Percentiles rank a stretch among this genome's conserved stretches.
Conservation (phyloP, 78 protist species). For the Planoprotostelium fungivorum region DNA sequence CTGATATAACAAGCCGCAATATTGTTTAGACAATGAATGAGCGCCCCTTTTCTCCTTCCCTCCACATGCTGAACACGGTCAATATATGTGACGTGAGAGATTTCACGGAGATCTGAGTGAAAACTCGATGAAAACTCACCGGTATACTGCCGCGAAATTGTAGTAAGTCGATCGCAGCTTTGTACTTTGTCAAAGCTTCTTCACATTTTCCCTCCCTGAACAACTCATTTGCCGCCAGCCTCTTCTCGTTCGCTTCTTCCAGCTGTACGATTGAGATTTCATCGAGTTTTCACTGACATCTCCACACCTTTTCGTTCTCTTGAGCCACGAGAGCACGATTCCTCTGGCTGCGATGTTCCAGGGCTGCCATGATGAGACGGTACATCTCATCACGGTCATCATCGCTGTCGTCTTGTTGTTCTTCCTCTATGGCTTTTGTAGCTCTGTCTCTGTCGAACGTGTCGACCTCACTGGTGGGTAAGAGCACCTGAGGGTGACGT, state of each 20-base stretch:
- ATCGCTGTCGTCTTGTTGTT: background rate
- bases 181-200: background rate
- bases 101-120: too few relatives aligned
- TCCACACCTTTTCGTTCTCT: too few relatives aligned
- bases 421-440: background rate
- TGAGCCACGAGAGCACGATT: background rate
- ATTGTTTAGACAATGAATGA: background rate
- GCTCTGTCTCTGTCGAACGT: background rate
- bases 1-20: background rate
- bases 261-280: background rate
- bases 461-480: background rate
- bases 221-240: background rate
- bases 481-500: background rate
- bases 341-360: background rate
- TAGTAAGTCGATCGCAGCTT: background rate
- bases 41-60: background rate
- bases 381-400: background rate
- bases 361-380: background rate
- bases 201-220: background rate
- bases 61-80: background rate
- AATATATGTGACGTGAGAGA: too few relatives aligned
- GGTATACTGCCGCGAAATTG: background rate
- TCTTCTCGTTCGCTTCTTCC: background rate
- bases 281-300: background rate
- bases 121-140: too few relatives aligned